These are phyloP conservation scores for Globomyces sp. DNA, from an alignment of 371 early-diverging fungal species.

Conservation along the genomic window DNA sequence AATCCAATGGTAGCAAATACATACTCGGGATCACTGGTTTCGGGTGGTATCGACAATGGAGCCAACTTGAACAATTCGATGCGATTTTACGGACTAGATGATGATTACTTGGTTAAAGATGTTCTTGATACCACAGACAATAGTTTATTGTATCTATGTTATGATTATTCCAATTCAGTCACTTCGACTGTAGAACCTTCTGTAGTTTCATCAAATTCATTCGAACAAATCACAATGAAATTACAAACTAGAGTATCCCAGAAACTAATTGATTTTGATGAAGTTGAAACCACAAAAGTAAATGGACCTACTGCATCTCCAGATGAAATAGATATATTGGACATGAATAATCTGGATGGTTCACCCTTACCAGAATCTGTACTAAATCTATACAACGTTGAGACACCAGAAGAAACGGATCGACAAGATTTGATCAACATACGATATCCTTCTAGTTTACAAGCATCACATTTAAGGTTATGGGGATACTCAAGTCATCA, in stretches of 20 bases:
- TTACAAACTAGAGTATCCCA: too few relatives aligned
- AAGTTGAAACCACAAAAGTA: too few relatives aligned
- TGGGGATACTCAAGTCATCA: conserved; percentile 22
- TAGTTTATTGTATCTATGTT: conserved; percentile 13
- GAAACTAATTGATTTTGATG: too few relatives aligned
- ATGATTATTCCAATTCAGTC: conserved; percentile 24
- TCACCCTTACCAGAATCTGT: too few relatives aligned
- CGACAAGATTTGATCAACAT: conserved; percentile 30
- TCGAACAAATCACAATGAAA: too few relatives aligned
- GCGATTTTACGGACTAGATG: conserved; percentile 19
- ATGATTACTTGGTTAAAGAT: conserved; percentile 5
- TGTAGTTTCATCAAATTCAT: too few relatives aligned
- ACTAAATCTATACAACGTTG: too few relatives aligned
- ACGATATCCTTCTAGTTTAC: conserved; percentile 13
- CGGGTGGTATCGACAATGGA: too few relatives aligned
- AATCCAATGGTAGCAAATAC: conserved; percentile 15
- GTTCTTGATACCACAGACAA: conserved; percentile 16
- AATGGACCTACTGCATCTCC: too few relatives aligned
- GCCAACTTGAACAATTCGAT: conserved; percentile 17
- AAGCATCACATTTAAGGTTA: conserved; percentile 16
- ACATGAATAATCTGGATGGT: too few relatives aligned
- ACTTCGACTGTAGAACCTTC: background rate
- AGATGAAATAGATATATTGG: too few relatives aligned
- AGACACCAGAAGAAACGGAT: conserved; percentile 30
- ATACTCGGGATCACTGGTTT: background rate